Evolutionary conservation across 1,284 basidiomycete species (phyloP).

Genomic region (Albatrellus sp.): DNA sequence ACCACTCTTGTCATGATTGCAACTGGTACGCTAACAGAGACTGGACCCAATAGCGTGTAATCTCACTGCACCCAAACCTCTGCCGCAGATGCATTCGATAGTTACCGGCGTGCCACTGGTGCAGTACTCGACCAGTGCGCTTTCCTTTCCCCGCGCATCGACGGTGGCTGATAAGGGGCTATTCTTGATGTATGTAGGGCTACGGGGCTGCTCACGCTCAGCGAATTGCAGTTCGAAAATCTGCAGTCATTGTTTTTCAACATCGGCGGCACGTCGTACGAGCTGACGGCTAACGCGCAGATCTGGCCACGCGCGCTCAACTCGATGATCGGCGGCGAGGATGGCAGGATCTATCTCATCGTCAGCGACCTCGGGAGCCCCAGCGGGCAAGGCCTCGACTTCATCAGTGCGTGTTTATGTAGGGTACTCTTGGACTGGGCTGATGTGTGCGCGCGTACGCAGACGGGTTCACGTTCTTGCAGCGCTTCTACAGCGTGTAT

Average conservation of each 20-base stretch:
- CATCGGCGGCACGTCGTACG: conserved; percentile 28
- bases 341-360: conserved; percentile 37
- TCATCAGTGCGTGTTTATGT: conserved; percentile 21
- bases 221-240: conserved; percentile 31
- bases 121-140: conserved; percentile 31
- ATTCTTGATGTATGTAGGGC: conserved; percentile 10
- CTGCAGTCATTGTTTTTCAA: conserved; percentile 46
- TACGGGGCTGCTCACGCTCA: conserved; percentile 47
- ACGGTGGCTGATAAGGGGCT: neutral
- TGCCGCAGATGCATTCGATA: conserved; percentile 33
- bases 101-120: conserved; percentile 38
- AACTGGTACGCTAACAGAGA: conserved; percentile 8
- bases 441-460: neutral
- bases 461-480: conserved; percentile 26
- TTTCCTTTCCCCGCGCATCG: neutral
- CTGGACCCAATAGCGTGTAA: conserved; percentile 12
- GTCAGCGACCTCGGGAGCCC: conserved; percentile 28
- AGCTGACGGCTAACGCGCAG: conserved; percentile 44
- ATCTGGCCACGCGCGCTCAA: conserved; percentile 47
- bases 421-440: neutral
- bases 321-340: conserved; percentile 32
- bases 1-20: conserved; percentile 31
- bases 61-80: neutral
- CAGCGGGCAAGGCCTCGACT: conserved; percentile 24
- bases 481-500: conserved; percentile 57